These are phyloP conservation scores for Termitomyces sp. DNA, from an alignment of 768 basidiomycete species.

Conservation along the genomic window DNA sequence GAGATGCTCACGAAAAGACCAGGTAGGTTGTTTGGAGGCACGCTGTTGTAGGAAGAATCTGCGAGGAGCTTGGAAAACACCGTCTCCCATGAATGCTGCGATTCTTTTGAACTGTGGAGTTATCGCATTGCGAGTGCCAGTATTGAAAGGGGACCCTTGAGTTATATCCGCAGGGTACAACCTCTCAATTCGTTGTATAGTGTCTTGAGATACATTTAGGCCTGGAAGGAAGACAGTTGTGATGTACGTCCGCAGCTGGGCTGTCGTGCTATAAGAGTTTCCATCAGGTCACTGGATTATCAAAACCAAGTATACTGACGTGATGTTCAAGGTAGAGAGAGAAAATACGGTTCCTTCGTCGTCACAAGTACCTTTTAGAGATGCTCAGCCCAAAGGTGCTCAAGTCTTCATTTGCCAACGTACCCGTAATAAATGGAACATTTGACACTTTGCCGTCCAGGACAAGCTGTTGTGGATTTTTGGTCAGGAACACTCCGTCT, in stretches of 20 bases:
- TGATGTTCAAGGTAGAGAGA: conserved; percentile 43
- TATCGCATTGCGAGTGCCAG: conserved; percentile 34
- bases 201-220: conserved; percentile 7
- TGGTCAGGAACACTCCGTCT: conserved; percentile 47
- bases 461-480: conserved; percentile 39
- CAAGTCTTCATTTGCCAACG: neutral
- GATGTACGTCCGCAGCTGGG: conserved; percentile 25
- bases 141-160: conserved; percentile 48
- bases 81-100: conserved; percentile 48
- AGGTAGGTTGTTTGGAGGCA: conserved; percentile 38
- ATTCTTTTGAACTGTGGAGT: conserved; percentile 50
- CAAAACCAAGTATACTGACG: conserved; percentile 26
- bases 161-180: conserved; percentile 37
- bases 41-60: conserved; percentile 41
- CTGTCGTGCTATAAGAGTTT: conserved; percentile 16
- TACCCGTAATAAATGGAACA: conserved; percentile 47
- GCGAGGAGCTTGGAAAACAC: conserved; percentile 47
- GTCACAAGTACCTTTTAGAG: conserved; percentile 41
- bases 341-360: conserved; percentile 60
- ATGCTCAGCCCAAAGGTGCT: neutral
- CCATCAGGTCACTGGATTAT: neutral
- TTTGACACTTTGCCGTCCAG: conserved; percentile 40
- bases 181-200: conserved; percentile 16
- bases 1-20: conserved; percentile 35
- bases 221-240: conserved; percentile 22